phyloP scores from a whole-genome alignment of 371 early-diverging fungal species.

The Coelomomyces lativittatus region DNA sequence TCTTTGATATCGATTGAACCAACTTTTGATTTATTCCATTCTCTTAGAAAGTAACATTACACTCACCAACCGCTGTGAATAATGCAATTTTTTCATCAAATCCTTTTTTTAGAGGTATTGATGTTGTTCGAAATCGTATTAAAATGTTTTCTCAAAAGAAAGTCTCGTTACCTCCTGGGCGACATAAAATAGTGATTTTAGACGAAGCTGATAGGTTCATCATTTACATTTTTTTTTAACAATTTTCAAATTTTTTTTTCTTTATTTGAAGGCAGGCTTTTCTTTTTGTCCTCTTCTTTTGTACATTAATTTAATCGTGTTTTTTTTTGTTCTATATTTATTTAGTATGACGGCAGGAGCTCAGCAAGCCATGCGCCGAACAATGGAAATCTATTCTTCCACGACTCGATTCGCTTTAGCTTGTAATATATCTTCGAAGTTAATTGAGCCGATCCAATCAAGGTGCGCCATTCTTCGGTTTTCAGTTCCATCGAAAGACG shows the following conservation, averaged over 20 bases:
- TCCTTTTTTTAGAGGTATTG: constrained; percentile 64
- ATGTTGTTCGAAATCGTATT: constrained; percentile 90
- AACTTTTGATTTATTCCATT: background rate
- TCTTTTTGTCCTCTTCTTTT: too few relatives aligned
- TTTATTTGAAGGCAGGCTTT: too few relatives aligned
- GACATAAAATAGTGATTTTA: constrained; percentile 93
- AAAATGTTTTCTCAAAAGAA: constrained; percentile 96
- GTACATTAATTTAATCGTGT: background rate
- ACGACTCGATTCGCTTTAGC: constrained; percentile 95
- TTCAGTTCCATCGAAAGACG: constrained; percentile 51
- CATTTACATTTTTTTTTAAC: background rate
- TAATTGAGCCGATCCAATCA: constrained; percentile 97
- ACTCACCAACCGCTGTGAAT: background rate
- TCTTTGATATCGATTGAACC: background rate
- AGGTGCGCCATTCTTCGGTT: constrained; percentile 91
- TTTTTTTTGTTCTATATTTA: background rate
- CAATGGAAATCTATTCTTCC: constrained; percentile 87
- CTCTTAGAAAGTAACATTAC: too few relatives aligned
- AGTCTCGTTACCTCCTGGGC: constrained; percentile 68
- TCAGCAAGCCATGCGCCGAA: constrained; percentile 89
- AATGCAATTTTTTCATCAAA: background rate
- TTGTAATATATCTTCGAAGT: constrained; percentile 90
- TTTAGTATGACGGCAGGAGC: constrained; percentile 84
- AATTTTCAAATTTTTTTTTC: too few relatives aligned
- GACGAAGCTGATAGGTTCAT: constrained; percentile 99